These are phyloP conservation scores for Cryphonectria naterciae DNA, from an alignment of 2,329 filamentous ascomycete genomes.

Conservation along the genomic window DNA sequence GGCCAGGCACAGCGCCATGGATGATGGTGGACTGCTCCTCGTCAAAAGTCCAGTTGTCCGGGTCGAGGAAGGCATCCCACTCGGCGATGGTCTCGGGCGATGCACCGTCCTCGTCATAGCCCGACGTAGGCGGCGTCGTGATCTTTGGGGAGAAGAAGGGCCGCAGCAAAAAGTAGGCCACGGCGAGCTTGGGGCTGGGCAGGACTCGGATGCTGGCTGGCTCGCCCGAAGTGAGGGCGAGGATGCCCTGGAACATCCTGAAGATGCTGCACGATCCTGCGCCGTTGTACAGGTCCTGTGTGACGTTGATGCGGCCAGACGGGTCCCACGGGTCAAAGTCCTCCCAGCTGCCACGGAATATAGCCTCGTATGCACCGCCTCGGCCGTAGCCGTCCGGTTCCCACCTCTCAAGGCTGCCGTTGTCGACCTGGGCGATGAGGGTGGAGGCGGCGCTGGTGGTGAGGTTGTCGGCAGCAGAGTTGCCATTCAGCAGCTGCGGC, in stretches of 20 bases:
- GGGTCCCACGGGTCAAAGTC: conserved; percentile 61
- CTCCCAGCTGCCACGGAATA: conserved; percentile 60
- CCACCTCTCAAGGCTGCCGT: conserved; percentile 73
- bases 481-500: conserved; percentile 38
- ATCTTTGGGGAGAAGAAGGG: conserved; percentile 56
- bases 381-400: conserved; percentile 69
- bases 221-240: conserved; percentile 57
- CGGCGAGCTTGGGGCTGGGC: conserved; percentile 52
- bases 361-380: conserved; percentile 57
- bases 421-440: conserved; percentile 70
- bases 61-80: conserved; percentile 57
- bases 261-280: conserved; percentile 62
- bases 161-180: conserved; percentile 53
- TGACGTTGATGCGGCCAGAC: conserved; percentile 55
- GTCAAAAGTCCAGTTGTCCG: conserved; percentile 50
- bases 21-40: conserved; percentile 58
- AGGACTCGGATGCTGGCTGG: conserved; percentile 52
- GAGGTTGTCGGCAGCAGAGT: conserved; percentile 35
- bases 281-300: conserved; percentile 61
- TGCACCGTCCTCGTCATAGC: conserved; percentile 31
- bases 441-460: conserved; percentile 46
- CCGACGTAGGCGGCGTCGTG: conserved; percentile 44
- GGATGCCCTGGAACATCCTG: conserved; percentile 62
- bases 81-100: conserved; percentile 42
- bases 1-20: conserved; percentile 61